Evolutionary conservation across 116 monocot species (phyloP).

Genomic region (Zostera marina): DNA sequence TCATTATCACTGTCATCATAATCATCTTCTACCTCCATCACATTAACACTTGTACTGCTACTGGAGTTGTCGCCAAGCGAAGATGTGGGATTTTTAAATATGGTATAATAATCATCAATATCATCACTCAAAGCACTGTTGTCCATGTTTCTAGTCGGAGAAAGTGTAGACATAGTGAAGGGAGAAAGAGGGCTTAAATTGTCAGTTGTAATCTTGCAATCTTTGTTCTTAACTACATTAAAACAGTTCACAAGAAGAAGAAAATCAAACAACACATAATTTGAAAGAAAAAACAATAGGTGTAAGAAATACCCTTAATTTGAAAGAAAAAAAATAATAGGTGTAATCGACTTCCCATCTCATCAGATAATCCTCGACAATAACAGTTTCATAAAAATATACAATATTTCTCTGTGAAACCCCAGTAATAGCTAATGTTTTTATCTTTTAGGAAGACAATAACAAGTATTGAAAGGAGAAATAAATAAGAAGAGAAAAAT

Average conservation of each 20-base stretch:
- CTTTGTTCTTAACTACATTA: slow-evolving; percentile 28
- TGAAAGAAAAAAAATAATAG: no score
- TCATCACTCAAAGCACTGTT: slow-evolving; percentile 6
- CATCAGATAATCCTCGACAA: no score
- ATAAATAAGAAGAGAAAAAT: background rate
- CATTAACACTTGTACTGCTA: slow-evolving; percentile 42
- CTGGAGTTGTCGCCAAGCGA: slow-evolving; percentile 5
- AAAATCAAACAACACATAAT: background rate
- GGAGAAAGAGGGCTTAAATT: slow-evolving; percentile 5
- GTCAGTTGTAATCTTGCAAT: slow-evolving; percentile 9
- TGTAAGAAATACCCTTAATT: no score
- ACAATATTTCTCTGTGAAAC: no score
- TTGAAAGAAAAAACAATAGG: no score
- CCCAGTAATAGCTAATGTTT: no score
- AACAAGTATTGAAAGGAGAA: background rate
- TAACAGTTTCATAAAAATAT: no score
- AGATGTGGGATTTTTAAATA: slow-evolving; percentile 17
- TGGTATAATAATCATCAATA: slow-evolving; percentile 31
- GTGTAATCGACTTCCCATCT: no score
- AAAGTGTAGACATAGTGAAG: slow-evolving; percentile 7
- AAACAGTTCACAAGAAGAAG: slow-evolving; percentile 1
- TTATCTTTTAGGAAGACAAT: no score
- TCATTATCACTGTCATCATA: slow-evolving; percentile 8
- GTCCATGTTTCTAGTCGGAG: background rate
- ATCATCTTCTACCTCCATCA: slow-evolving; percentile 23